Base-by-base conservation (phyloP, 2,329 filamentous ascomycete species). In the Nannizziopsis arthrosporioides region DNA sequence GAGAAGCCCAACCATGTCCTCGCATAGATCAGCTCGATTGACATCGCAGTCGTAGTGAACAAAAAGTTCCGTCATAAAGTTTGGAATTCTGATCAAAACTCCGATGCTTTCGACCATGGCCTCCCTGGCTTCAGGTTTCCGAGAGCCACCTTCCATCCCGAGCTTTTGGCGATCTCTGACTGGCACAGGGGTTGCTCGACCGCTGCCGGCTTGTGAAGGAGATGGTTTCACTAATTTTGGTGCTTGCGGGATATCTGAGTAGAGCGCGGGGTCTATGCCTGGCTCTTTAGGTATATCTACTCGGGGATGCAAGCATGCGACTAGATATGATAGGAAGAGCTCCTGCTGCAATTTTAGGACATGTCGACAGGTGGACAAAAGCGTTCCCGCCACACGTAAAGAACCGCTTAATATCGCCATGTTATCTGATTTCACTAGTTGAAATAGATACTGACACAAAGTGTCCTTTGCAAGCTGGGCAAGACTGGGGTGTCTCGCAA, bases 41-140 rank as follows among this genome's bases (percentile, higher is more conserved):
- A 87, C 81, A 60, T 96, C 89, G 60, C 90, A 98, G 65, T 98
- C 92, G 62, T 96, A 98, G 65, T 98, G 98, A 66, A 96, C 81
- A 62, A 95, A 98, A 6, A 98, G 74, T 64, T 98, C 93, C 9
- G 84, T 81, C 80, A 96, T 88, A 61, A 93, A 98, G 37, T 82
- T 89, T 0, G 92, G 88, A 73, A 98, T 94, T 37, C 93, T 78
- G 34, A 88, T 85, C 51, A 98, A 72, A 47, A 90, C 88, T 32
- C 90, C 89, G 39, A 98, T 83, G 57, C 85, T 94, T 68, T 98
- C 92, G 3, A 98, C 87, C 92, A 98, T 98, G 30, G 92, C 89
- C 71, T 98, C 92, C 56, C 92, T 78, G 27, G 92, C 89, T 66
- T 98, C 93, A 2, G 92, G 92, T 63, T 93, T 94, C 53, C 92